Conservation (phyloP, 345 rosid genomes). For the Turritis glabra region DNA sequence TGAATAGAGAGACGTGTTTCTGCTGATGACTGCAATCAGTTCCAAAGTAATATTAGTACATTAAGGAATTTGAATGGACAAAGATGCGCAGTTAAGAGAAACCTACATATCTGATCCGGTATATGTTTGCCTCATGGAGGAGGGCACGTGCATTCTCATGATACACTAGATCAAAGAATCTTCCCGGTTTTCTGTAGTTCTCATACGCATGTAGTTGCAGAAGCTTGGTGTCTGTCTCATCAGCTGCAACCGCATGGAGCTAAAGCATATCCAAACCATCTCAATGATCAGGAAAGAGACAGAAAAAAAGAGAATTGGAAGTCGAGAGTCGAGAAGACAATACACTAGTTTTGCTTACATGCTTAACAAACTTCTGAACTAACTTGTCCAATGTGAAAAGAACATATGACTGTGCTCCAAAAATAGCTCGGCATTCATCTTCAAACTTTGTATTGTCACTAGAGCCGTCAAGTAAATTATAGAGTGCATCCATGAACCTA, state of each 20-base stretch:
- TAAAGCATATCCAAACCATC: slow-evolving; percentile 39
- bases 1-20: slow-evolving; percentile 70
- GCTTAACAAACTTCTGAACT: slow-evolving; percentile 87
- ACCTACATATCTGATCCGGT: slow-evolving; percentile 90
- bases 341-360: slow-evolving; percentile 47
- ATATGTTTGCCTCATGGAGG: slow-evolving; percentile 86
- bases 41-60: slow-evolving; percentile 9
- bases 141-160: slow-evolving; percentile 82
- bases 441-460: slow-evolving; percentile 90
- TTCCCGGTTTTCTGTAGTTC: slow-evolving; percentile 69
- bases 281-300: not conserved
- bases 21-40: slow-evolving; percentile 60
- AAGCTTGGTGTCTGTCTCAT: slow-evolving; percentile 91
- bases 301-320: not conserved
- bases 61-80: slow-evolving; percentile 7
- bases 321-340: slow-evolving; percentile 7
- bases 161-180: slow-evolving; percentile 70
- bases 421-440: slow-evolving; percentile 93
- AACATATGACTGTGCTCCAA: slow-evolving; percentile 94
- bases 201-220: slow-evolving; percentile 83
- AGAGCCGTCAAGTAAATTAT: slow-evolving; percentile 89
- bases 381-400: slow-evolving; percentile 95
- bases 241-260: slow-evolving; percentile 84
- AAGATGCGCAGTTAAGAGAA: slow-evolving; percentile 7
- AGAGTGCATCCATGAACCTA: slow-evolving; percentile 93